Evolutionary conservation across 768 basidiomycete genomes (phyloP).

Genomic region (Mycena maculata): DNA sequence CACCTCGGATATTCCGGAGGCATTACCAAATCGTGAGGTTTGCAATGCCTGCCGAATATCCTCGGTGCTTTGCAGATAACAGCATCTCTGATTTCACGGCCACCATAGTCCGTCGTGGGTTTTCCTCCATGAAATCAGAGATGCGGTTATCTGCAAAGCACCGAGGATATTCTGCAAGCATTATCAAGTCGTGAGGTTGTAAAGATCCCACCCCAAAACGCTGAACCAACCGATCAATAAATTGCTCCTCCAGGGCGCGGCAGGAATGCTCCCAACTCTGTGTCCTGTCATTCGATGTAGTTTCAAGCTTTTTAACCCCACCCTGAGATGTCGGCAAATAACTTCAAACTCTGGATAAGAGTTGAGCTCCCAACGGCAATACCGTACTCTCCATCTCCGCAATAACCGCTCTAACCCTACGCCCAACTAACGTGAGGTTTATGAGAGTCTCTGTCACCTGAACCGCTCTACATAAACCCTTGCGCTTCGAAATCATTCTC

Average conservation of each 20-base stretch:
- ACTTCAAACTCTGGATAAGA: background rate
- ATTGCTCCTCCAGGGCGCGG: background rate
- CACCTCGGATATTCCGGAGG: background rate
- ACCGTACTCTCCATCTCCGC: background rate
- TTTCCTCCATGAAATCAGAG: background rate
- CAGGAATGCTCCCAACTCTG: background rate
- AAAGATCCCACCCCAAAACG: background rate
- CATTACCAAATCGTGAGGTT: background rate
- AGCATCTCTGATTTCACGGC: background rate
- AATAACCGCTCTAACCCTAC: background rate
- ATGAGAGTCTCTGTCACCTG: background rate
- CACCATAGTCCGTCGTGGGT: too few relatives aligned
- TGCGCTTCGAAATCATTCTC: background rate
- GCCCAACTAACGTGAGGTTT: background rate
- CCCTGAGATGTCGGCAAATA: background rate
- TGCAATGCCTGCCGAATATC: background rate
- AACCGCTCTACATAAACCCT: background rate
- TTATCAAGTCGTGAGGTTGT: background rate
- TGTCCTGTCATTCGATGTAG: background rate
- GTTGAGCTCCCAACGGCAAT: background rate
- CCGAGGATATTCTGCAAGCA: background rate
- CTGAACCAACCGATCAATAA: background rate
- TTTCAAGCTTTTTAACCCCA: background rate
- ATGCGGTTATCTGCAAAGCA: background rate
- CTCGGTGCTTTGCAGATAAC: background rate